Percentiles rank a stretch among this genome's conserved stretches.
These are phyloP conservation scores for Alternaria ethzedia DNA, from an alignment of 2,329 filamentous ascomycete genomes.

Conservation along the genomic window DNA sequence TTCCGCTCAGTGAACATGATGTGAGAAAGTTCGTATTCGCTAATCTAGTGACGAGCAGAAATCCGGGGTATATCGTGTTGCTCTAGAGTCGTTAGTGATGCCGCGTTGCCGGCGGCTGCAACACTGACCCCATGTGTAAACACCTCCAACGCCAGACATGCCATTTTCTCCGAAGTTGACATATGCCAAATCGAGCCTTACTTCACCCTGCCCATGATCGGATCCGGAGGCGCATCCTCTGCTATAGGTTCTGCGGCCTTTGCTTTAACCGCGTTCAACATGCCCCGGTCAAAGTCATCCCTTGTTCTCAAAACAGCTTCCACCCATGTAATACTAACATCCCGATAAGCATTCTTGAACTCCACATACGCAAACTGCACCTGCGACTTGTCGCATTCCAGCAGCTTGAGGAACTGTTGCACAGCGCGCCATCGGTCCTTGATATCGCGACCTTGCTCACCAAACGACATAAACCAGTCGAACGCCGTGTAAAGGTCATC, in stretches of 20 bases:
- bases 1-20: not conserved
- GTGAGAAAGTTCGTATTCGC: slow-evolving; percentile 4
- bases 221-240: slow-evolving; percentile 74
- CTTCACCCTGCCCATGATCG: slow-evolving; percentile 93
- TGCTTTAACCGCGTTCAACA: slow-evolving; percentile 87
- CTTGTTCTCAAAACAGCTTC: slow-evolving; percentile 85
- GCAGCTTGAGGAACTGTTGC: slow-evolving; percentile 78
- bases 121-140: slow-evolving; percentile 2
- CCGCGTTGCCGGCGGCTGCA: not conserved
- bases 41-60: slow-evolving; percentile 4
- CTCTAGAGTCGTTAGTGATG: slow-evolving; percentile 5
- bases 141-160: slow-evolving; percentile 9
- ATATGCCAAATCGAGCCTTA: slow-evolving; percentile 45
- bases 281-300: slow-evolving; percentile 91
- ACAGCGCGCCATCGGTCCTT: slow-evolving; percentile 93
- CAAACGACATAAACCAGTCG: slow-evolving; percentile 75
- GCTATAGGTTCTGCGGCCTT: slow-evolving; percentile 85
- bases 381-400: slow-evolving; percentile 75
- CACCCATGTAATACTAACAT: slow-evolving; percentile 93
- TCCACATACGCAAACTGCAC: slow-evolving; percentile 79
- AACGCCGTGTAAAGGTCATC: slow-evolving; percentile 92
- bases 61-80: slow-evolving; percentile 7
- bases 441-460: slow-evolving; percentile 64
- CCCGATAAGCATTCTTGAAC: slow-evolving; percentile 90
- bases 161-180: not conserved